A percentile compares a stretch with the other conserved stretches of the same genome.
Conservation (phyloP, 2,329 filamentous ascomycete species). For the Pseudocercospora musae region DNA sequence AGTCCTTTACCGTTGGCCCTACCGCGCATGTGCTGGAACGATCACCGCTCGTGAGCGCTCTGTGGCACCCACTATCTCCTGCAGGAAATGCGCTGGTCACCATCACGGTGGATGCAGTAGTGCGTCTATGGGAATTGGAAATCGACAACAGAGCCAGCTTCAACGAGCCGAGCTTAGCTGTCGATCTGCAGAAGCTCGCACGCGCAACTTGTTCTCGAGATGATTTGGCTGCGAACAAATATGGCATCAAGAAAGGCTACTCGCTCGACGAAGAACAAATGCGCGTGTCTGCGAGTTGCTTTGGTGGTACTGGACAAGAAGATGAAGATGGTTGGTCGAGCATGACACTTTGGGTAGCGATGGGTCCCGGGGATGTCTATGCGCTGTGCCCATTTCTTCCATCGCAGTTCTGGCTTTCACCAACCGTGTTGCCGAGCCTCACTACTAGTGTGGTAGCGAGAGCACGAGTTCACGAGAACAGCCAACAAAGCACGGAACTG, state of each 20-base stretch:
- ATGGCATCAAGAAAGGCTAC: constrained; percentile 73
- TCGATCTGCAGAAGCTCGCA: constrained; percentile 84
- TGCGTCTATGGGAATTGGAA: constrained; percentile 87
- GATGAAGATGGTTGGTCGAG: constrained; percentile 74
- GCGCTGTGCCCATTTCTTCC: constrained; percentile 88
- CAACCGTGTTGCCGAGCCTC: constrained; percentile 74
- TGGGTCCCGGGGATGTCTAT: constrained; percentile 89
- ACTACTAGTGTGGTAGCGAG: constrained; percentile 80
- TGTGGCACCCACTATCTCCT: constrained; percentile 92
- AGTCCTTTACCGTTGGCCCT: constrained; percentile 86
- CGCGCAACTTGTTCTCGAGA: constrained; percentile 80
- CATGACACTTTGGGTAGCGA: constrained; percentile 97
- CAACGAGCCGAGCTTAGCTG: constrained; percentile 73
- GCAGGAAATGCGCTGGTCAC: constrained; percentile 80
- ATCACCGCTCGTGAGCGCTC: constrained; percentile 70
- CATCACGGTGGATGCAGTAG: constrained; percentile 80
- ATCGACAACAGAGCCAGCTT: constrained; percentile 83
- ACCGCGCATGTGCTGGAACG: constrained; percentile 88
- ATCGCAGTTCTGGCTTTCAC: constrained; percentile 71
- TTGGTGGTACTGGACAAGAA: constrained; percentile 66
- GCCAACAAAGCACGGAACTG: constrained; percentile 43
- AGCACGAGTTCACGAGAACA: constrained; percentile 46
- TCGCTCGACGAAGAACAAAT: constrained; percentile 89
- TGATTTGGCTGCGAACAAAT: constrained; percentile 74
- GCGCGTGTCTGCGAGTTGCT: constrained; percentile 86